A percentile compares a stretch with the other conserved stretches of the same genome.
These are phyloP conservation scores for Sugiyamaella chiloensis DNA, from an alignment of 805 yeast genomes.

Conservation along the genomic window DNA sequence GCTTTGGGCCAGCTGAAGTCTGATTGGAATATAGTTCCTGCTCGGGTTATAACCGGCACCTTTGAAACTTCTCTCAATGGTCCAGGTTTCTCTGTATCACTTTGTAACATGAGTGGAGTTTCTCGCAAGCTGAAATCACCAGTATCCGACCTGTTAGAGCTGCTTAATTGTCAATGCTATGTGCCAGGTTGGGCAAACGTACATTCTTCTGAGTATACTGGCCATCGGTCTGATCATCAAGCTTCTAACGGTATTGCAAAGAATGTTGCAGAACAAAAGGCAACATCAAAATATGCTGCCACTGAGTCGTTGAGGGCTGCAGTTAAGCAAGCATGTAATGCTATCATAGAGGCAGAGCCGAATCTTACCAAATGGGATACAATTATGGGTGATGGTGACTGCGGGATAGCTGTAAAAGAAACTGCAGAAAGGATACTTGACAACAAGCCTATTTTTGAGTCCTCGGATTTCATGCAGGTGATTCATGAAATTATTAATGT, in stretches of 20 bases:
- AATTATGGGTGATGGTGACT: slow-evolving; percentile 12
- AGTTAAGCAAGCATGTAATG: slow-evolving; percentile 3
- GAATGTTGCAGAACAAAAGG: not conserved
- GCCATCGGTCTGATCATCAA: not conserved
- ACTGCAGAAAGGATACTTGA: slow-evolving; percentile 1
- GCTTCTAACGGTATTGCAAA: not conserved
- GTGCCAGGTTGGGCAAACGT: slow-evolving; percentile 10
- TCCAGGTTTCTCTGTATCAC: slow-evolving; percentile 82
- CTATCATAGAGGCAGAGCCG: slow-evolving; percentile 2
- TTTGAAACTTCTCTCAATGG: slow-evolving; percentile 86
- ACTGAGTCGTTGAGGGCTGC: not conserved
- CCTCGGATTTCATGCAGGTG: not conserved
- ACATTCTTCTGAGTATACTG: not conserved
- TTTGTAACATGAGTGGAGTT: slow-evolving; percentile 47
- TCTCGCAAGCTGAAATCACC: not conserved
- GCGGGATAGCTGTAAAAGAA: slow-evolving; percentile 12
- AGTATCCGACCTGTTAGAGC: not conserved
- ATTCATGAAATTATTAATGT: slow-evolving; percentile 4
- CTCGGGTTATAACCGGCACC: slow-evolving; percentile 66
- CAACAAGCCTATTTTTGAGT: not conserved
- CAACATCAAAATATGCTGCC: not conserved
- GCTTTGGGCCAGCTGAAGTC: slow-evolving; percentile 48
- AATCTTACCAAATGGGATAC: slow-evolving; percentile 12
- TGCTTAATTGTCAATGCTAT: slow-evolving; percentile 5
- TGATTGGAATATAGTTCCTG: slow-evolving; percentile 55